A percentile compares a stretch with the other conserved stretches of the same genome.
These are phyloP conservation scores for Coemansia sp. DNA, from an alignment of 192 early-diverging fungal species.

Conservation along the genomic window DNA sequence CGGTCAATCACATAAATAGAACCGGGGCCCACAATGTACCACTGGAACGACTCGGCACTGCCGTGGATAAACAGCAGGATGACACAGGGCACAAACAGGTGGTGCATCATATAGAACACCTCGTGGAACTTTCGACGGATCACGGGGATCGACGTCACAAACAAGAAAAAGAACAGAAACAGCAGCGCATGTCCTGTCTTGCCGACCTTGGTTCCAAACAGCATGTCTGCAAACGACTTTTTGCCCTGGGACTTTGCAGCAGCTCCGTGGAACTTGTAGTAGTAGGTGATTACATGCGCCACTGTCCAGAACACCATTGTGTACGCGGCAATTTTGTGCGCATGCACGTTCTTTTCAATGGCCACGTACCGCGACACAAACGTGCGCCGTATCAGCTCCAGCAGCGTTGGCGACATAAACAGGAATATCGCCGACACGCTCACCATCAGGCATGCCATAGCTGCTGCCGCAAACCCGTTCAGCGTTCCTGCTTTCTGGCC, in stretches of 20 bases:
- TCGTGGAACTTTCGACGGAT: constrained; percentile 54
- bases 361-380: constrained; percentile 67
- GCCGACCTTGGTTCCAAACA: constrained; percentile 63
- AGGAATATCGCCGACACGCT: constrained; percentile 60
- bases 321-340: constrained; percentile 77
- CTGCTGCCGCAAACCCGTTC: constrained; percentile 32
- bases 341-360: constrained; percentile 82
- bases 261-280: constrained; percentile 62
- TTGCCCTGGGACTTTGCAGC: constrained; percentile 32
- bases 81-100: constrained; percentile 78
- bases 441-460: constrained; percentile 54
- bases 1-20: constrained; percentile 69
- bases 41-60: constrained; percentile 72
- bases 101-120: constrained; percentile 85
- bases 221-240: constrained; percentile 47
- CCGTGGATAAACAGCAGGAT: constrained; percentile 71
- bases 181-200: constrained; percentile 64
- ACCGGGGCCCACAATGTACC: constrained; percentile 66
- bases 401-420: constrained; percentile 77
- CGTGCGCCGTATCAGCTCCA: constrained; percentile 72
- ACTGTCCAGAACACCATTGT: constrained; percentile 68
- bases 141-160: constrained; percentile 32
- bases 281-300: constrained; percentile 69
- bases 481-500: constrained; percentile 40
- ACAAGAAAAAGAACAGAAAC: constrained; percentile 40